These are phyloP conservation scores for Plasmodium cynomolgi DNA, from an alignment of 169 alveolate species.

Conservation along the genomic window DNA sequence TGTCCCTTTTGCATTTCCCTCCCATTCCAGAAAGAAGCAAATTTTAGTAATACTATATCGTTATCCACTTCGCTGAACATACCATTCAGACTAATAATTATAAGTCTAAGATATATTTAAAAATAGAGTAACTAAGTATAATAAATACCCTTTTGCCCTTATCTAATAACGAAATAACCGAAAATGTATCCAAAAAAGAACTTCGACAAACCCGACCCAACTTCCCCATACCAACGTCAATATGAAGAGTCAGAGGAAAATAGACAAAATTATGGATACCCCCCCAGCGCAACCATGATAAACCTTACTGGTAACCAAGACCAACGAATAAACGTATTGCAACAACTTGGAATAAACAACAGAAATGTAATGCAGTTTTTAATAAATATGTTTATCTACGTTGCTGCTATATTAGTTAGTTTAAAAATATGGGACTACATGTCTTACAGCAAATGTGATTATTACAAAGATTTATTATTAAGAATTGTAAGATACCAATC, in stretches of 20 bases:
- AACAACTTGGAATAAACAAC: constrained; percentile 14
- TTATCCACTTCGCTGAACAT: background rate
- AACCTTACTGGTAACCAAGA: background rate
- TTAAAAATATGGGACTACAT: constrained; percentile 16
- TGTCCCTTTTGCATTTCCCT: background rate
- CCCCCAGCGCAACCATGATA: constrained; percentile 1
- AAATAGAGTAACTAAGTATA: background rate
- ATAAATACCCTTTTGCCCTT: background rate
- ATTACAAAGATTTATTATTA: constrained; percentile 19
- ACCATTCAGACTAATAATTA: background rate
- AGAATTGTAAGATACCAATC: constrained; percentile 39
- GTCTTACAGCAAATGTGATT: constrained; percentile 23
- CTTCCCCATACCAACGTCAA: background rate
- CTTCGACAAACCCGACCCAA: background rate
- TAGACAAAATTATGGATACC: background rate
- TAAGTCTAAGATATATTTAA: background rate
- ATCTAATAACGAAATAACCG: background rate
- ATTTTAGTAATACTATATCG: background rate
- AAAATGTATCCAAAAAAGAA: background rate
- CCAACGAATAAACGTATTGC: background rate
- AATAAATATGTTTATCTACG: background rate
- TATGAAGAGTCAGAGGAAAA: background rate
- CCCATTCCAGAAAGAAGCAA: background rate
- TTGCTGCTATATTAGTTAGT: constrained; percentile 7
- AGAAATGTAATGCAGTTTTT: background rate